phyloP scores from a whole-genome alignment of 257 asterid species.

The Solanum lycopersicoides region DNA sequence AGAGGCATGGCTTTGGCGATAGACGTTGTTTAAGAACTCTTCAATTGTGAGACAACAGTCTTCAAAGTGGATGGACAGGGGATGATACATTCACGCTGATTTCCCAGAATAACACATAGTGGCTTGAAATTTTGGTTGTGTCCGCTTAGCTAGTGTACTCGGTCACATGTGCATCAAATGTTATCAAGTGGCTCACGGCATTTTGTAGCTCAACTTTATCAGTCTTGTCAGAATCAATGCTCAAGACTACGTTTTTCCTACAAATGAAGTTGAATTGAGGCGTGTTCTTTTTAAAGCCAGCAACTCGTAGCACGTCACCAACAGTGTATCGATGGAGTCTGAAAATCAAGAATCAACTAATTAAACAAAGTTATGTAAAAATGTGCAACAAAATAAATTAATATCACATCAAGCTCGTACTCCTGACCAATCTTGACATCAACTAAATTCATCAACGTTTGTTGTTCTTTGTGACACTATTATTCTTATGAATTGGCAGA shows the following conservation, averaged over 20 bases:
- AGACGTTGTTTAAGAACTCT: not conserved
- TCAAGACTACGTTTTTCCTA: slow-evolving; percentile 19
- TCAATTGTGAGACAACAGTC: slow-evolving; percentile 14
- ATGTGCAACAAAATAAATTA: not conserved
- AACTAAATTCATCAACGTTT: slow-evolving; percentile 18
- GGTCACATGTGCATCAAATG: slow-evolving; percentile 6
- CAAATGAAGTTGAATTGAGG: slow-evolving; percentile 30
- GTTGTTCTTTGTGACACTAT: not conserved
- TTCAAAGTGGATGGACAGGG: slow-evolving; percentile 9
- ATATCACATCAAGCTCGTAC: not conserved
- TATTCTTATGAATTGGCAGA: slow-evolving; percentile 15
- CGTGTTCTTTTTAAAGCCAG: slow-evolving; percentile 29
- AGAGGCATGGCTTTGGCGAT: not conserved
- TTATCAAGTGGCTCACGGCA: slow-evolving; percentile 7
- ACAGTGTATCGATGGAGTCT: slow-evolving; percentile 27
- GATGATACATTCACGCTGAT: not conserved
- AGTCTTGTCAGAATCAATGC: not conserved
- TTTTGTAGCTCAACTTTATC: slow-evolving; percentile 9
- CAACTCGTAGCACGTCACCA: slow-evolving; percentile 29
- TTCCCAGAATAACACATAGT: slow-evolving; percentile 19
- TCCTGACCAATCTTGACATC: not conserved
- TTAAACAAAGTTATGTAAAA: not conserved
- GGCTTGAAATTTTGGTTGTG: slow-evolving; percentile 17
- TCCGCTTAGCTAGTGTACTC: slow-evolving; percentile 36
- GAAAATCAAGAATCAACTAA: not conserved